Base-by-base conservation (phyloP, 139 green algal genomes). In the Edaphochlamys debaryana region DNA sequence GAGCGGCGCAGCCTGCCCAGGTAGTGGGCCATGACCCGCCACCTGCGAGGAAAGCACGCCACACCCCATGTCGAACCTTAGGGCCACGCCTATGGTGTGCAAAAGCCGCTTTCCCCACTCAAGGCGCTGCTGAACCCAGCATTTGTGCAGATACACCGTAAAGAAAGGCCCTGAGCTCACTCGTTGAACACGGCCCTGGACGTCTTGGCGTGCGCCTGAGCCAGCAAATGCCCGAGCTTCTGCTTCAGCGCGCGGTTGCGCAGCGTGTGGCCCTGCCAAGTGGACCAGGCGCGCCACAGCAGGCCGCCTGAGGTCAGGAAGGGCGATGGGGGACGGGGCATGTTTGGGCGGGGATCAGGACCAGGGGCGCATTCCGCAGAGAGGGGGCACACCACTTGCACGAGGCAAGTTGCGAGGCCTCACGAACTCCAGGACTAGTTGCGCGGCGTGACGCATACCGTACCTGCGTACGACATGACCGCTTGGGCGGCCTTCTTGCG, bases 201-300 rank as follows among this genome's bases (percentile, higher is more conserved):
- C 13, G 75, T 70, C 41, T 63, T 48, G 40, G 7, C 19, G 6
- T 23, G 8, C 25, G 19, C 19, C 9, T 5, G n/a, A 3, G 41
- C 62, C 58, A 48, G 30, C 42, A 7, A 45, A 4, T 32, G 30
- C 4, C 1, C 36, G 34, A 75, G 45, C 62, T 75, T 83, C n/a
- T 37, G n/a, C 27, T 62, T 62, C 62, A 82, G 40, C n/a, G 52
- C 32, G n/a, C 76, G 76, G n/a, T 52, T 30, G 5, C 36, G 64
- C 20, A 67, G 48, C 32, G 64, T 25, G 77, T 76, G 54, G 20
- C 48, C 62, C 27, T 60, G 22, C 87, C 87, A 90, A 0, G 52
- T 64, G 23, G 77, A 37, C 48, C 64, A 84, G 1, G 87, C 70
- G 50, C 79, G 85, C 40, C 58, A 79, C 64, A 88, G 36, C 68